phyloP scores from a whole-genome alignment of 768 basidiomycete genomes.

The Hygrocybe coccinea region DNA sequence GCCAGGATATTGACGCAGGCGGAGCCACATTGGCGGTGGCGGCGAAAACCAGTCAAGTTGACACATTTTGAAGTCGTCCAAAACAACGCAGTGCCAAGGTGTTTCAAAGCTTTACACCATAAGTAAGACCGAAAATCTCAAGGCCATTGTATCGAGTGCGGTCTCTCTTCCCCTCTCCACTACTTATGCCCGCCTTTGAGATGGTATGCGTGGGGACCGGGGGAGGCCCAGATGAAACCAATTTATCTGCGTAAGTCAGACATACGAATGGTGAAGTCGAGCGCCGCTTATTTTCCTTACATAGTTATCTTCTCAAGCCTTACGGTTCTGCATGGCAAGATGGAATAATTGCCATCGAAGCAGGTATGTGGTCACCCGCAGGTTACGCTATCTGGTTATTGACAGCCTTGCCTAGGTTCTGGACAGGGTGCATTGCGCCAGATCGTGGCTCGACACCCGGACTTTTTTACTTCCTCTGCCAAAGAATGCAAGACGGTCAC shows the following conservation, averaged over 20 bases:
- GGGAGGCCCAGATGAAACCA: slow-evolving; percentile 86
- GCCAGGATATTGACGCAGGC: too few species aligned
- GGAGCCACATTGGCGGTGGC: too few species aligned
- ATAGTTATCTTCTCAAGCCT: slow-evolving; percentile 86
- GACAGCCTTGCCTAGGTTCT: slow-evolving; percentile 51
- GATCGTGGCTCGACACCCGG: slow-evolving; percentile 53
- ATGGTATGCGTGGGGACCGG: slow-evolving; percentile 76
- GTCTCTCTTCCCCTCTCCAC: too few species aligned
- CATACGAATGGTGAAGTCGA: slow-evolving; percentile 4
- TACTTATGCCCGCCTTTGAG: slow-evolving; percentile 51
- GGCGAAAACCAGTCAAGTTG: too few species aligned
- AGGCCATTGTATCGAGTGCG: too few species aligned
- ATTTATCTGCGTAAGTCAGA: slow-evolving; percentile 70
- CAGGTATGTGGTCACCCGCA: slow-evolving; percentile 50
- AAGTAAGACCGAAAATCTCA: too few species aligned
- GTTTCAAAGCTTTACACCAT: too few species aligned
- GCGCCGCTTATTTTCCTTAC: slow-evolving; percentile 6
- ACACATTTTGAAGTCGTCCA: too few species aligned
- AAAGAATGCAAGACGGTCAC: slow-evolving; percentile 19
- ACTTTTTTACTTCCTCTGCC: slow-evolving; percentile 43
- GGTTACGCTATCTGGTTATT: not conserved
- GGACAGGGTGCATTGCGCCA: slow-evolving; percentile 72
- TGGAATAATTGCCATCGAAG: slow-evolving; percentile 81
- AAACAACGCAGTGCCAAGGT: too few species aligned
- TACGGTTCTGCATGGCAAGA: slow-evolving; percentile 63